A percentile compares a stretch with the other conserved stretches of the same genome.
Conservation (phyloP, 108 stramenopile species). For the Ochromonas danica region DNA sequence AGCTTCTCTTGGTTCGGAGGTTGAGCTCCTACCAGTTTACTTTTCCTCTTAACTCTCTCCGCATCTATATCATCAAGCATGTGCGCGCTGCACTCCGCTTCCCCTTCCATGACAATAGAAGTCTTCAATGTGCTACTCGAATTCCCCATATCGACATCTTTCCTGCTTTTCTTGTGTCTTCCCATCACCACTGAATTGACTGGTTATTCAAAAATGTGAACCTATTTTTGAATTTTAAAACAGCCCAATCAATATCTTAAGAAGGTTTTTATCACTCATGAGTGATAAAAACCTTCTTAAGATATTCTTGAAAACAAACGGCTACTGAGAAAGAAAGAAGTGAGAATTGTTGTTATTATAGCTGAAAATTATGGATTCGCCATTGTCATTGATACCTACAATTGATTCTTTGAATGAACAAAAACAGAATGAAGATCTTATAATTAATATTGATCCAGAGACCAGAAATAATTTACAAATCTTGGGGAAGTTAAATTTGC, state of each 20-base stretch:
- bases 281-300: conserved; percentile 17
- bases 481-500: conserved; percentile 9
- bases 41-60: conserved; percentile 15
- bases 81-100: conserved; percentile 12
- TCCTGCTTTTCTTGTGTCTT: conserved; percentile 15
- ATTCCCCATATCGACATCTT: conserved; percentile 15
- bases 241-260: conserved; percentile 16
- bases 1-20: conserved; percentile 13
- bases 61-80: conserved; percentile 16
- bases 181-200: conserved; percentile 14
- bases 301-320: conserved; percentile 17
- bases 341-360: conserved; percentile 17
- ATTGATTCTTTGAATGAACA: conserved; percentile 17
- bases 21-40: conserved; percentile 15
- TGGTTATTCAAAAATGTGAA: conserved; percentile 17
- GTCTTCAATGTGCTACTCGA: conserved; percentile 15
- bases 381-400: conserved; percentile 10
- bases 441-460: conserved; percentile 17
- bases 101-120: conserved; percentile 15
- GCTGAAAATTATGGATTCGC: conserved; percentile 15
- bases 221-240: conserved; percentile 18
- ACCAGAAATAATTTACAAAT: conserved; percentile 17
- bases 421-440: conserved; percentile 10
- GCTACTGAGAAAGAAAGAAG: conserved; percentile 15
- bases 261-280: conserved; percentile 16